Evolutionary conservation across 1,284 basidiomycete species (phyloP).

Genomic region (Boletus smithii): DNA sequence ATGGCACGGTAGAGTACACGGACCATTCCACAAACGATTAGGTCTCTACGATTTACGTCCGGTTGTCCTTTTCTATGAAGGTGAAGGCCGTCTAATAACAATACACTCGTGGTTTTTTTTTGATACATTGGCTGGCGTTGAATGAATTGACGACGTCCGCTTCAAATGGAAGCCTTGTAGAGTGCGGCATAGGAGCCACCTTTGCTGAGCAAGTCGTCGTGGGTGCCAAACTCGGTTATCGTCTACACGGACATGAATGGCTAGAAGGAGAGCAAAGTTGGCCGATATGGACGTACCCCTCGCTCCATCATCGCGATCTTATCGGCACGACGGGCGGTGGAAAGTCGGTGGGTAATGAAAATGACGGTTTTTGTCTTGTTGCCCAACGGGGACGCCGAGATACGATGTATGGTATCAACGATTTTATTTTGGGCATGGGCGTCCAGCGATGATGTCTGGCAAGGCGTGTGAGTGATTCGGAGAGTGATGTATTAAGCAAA

Average conservation of each 20-base stretch:
- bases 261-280: constrained; percentile 14
- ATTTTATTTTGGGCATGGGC: constrained; percentile 76
- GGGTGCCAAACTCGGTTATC: constrained; percentile 77
- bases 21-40: constrained; percentile 54
- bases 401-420: constrained; percentile 65
- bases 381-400: constrained; percentile 54
- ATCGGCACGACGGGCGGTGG: constrained; percentile 74
- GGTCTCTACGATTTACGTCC: constrained; percentile 35
- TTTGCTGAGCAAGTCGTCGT: constrained; percentile 63
- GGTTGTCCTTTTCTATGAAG: constrained; percentile 16
- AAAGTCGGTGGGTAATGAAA: constrained; percentile 81
- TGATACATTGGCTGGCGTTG: constrained; percentile 27
- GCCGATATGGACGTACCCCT: constrained; percentile 53
- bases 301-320: constrained; percentile 84
- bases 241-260: constrained; percentile 44
- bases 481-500: constrained; percentile 6
- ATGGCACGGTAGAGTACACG: constrained; percentile 61
- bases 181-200: constrained; percentile 66
- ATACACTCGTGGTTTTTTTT: constrained; percentile 23
- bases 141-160: constrained; percentile 7
- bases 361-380: constrained; percentile 67
- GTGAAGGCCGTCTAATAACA: constrained; percentile 11
- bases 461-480: constrained; percentile 2
- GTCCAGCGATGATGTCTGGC: constrained; percentile 74
- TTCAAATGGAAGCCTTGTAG: constrained; percentile 63